Percentiles rank a stretch among this genome's conserved stretches.
Conservation (phyloP, 2,329 filamentous ascomycete genomes). For the Paecilomyces niveus region DNA sequence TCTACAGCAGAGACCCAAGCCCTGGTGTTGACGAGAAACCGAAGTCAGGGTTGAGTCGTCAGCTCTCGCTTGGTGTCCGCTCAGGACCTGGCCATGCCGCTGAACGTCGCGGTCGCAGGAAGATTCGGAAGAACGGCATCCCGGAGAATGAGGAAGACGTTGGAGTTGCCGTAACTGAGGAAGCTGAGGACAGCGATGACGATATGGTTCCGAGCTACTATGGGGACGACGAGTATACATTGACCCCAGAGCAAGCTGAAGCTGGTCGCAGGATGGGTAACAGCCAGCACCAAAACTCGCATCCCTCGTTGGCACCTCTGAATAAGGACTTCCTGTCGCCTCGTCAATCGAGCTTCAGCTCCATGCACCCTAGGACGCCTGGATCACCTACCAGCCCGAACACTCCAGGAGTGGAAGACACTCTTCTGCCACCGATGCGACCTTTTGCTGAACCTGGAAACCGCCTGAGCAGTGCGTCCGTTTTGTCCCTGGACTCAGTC, state of each 20-base stretch:
- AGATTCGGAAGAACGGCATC: slow-evolving; percentile 17
- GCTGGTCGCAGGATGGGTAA: slow-evolving; percentile 18
- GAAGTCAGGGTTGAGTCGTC: slow-evolving; percentile 25
- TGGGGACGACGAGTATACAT: slow-evolving; percentile 33
- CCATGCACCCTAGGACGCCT: slow-evolving; percentile 10
- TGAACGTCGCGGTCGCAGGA: slow-evolving; percentile 21
- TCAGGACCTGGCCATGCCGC: slow-evolving; percentile 31
- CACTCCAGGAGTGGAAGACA: slow-evolving; percentile 24
- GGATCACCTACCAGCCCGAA: slow-evolving; percentile 21
- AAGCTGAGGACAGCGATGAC: slow-evolving; percentile 30
- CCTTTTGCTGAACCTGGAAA: slow-evolving; percentile 23
- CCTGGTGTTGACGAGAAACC: slow-evolving; percentile 22
- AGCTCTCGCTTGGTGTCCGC: slow-evolving; percentile 33
- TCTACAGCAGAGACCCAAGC: slow-evolving; percentile 32
- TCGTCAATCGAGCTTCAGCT: slow-evolving; percentile 22
- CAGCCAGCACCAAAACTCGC: slow-evolving; percentile 10
- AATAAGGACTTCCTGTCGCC: slow-evolving; percentile 11
- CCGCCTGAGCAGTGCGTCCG: slow-evolving; percentile 36
- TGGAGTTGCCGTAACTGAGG: slow-evolving; percentile 21
- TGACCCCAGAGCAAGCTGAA: slow-evolving; percentile 28
- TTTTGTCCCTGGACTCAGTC: slow-evolving; percentile 50
- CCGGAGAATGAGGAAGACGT: slow-evolving; percentile 23
- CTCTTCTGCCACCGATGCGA: slow-evolving; percentile 19
- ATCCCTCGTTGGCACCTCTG: slow-evolving; percentile 7
- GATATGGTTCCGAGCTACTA: slow-evolving; percentile 29